These are phyloP conservation scores for Globisporangium sylvaticum DNA, from an alignment of 352 stramenopile species.

Conservation along the genomic window DNA sequence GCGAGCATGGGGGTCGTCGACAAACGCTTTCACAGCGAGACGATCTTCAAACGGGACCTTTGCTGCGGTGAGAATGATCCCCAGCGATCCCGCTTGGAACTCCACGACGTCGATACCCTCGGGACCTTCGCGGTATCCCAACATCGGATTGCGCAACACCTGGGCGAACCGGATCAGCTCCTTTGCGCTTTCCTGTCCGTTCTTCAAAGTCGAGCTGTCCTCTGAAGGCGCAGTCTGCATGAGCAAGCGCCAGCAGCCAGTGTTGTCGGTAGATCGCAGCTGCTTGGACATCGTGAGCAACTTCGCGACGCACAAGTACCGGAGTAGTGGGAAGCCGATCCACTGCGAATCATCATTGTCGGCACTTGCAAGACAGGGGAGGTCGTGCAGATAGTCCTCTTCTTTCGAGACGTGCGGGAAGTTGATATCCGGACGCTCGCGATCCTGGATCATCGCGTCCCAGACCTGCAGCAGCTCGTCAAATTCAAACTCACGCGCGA, in stretches of 20 bases:
- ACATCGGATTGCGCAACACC: constrained; percentile 58
- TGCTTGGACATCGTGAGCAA: constrained; percentile 51
- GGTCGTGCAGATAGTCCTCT: constrained; percentile 30
- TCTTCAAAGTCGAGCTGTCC: constrained; percentile 15
- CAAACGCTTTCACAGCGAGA: constrained; percentile 78
- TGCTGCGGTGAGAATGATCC: constrained; percentile 62
- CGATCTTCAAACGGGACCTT: constrained; percentile 41
- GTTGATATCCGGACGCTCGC: constrained; percentile 23
- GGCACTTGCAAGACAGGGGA: constrained; percentile 28
- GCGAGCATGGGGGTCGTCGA: constrained; percentile 25
- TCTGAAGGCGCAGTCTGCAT: constrained; percentile 44
- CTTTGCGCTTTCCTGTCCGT: constrained; percentile 16
- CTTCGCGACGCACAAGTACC: constrained; percentile 64
- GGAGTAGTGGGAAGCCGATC: constrained; percentile 64
- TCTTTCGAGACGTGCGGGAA: constrained; percentile 37
- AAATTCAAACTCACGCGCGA: constrained; percentile 73
- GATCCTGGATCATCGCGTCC: constrained; percentile 65
- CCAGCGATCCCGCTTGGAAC: constrained; percentile 60
- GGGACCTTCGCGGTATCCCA: constrained; percentile 25
- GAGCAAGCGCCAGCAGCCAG: constrained; percentile 63
- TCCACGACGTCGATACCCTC: constrained; percentile 51
- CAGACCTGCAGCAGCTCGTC: constrained; percentile 59
- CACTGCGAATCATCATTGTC: constrained; percentile 22
- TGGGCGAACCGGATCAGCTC: constrained; percentile 46
- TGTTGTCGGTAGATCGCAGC: constrained; percentile 58